Evolutionary conservation across 163 green algal species (phyloP).

Genomic region (Dunaliella salina): DNA sequence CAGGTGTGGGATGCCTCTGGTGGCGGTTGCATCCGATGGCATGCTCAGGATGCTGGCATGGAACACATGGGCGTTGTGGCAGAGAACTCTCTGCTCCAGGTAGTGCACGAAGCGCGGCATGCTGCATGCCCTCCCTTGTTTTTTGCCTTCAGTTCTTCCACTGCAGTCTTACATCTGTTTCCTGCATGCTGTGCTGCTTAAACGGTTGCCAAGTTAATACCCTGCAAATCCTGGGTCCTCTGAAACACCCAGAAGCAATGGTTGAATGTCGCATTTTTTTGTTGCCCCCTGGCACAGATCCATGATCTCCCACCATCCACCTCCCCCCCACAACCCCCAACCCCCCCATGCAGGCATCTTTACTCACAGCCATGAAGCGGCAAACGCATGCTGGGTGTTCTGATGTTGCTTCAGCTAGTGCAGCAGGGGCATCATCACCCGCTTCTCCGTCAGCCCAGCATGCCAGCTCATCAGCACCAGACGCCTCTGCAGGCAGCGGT

Average conservation of each 20-base stretch:
- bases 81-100: slow-evolving; percentile 68
- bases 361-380: background rate
- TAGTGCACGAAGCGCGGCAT: slow-evolving; percentile 28
- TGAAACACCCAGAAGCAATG: too few relatives aligned
- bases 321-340: too few relatives aligned
- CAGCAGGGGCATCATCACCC: background rate
- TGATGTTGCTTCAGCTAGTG: background rate
- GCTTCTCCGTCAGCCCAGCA: background rate
- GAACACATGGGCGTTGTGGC: slow-evolving; percentile 64
- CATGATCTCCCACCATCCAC: too few relatives aligned
- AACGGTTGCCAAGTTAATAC: too few relatives aligned
- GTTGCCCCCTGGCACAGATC: too few relatives aligned
- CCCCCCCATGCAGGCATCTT: background rate
- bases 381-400: background rate
- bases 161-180: too few relatives aligned
- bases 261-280: too few relatives aligned
- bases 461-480: background rate
- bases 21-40: slow-evolving; percentile 56
- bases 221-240: too few relatives aligned
- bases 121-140: too few relatives aligned
- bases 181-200: too few relatives aligned
- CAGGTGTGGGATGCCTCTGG: slow-evolving; percentile 73
- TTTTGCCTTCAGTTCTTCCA: too few relatives aligned
- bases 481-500: background rate
- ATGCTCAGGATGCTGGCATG: slow-evolving; percentile 32